These are phyloP conservation scores for Fusarium anguioides DNA, from an alignment of 2,329 filamentous ascomycete species.

Conservation along the genomic window DNA sequence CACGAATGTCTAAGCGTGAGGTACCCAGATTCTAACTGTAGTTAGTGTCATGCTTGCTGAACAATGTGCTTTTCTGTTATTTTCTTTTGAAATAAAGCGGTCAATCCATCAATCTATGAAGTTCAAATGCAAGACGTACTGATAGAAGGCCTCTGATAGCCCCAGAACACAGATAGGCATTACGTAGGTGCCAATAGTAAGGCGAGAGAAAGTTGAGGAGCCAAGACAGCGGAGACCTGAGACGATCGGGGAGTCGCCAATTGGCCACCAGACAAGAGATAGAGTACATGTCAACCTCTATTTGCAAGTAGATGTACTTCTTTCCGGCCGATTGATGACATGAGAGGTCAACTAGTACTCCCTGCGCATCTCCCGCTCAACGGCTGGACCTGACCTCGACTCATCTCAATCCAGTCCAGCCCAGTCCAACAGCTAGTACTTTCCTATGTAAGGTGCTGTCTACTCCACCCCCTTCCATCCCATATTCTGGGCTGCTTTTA, in stretches of 20 bases:
- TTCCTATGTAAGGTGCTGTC: constrained; percentile 28
- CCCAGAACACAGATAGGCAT: constrained; percentile 29
- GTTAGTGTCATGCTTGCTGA: constrained; percentile 10
- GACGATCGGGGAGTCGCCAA: constrained; percentile 23
- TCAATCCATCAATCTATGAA: constrained; percentile 13
- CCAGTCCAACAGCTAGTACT: constrained; percentile 7
- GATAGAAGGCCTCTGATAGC: background rate
- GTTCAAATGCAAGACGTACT: background rate
- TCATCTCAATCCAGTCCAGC: constrained; percentile 9
- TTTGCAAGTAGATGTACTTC: constrained; percentile 35
- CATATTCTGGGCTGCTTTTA: constrained; percentile 38
- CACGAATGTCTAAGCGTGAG: constrained; percentile 15
- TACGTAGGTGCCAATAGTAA: constrained; percentile 30
- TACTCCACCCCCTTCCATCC: constrained; percentile 43
- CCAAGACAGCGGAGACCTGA: constrained; percentile 29
- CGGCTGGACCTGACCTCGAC: constrained; percentile 21
- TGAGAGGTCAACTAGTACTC: constrained; percentile 13
- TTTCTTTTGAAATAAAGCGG: constrained; percentile 30
- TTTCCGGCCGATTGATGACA: constrained; percentile 19
- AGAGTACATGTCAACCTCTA: constrained; percentile 23
- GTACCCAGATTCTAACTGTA: background rate
- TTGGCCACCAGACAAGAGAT: constrained; percentile 28
- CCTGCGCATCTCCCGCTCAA: constrained; percentile 36
- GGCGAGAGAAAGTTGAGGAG: constrained; percentile 16
- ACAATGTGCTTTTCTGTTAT: constrained; percentile 8